These are phyloP conservation scores for Strigomonas oncopelti DNA, from an alignment of 208 protist genomes.

Conservation along the genomic window DNA sequence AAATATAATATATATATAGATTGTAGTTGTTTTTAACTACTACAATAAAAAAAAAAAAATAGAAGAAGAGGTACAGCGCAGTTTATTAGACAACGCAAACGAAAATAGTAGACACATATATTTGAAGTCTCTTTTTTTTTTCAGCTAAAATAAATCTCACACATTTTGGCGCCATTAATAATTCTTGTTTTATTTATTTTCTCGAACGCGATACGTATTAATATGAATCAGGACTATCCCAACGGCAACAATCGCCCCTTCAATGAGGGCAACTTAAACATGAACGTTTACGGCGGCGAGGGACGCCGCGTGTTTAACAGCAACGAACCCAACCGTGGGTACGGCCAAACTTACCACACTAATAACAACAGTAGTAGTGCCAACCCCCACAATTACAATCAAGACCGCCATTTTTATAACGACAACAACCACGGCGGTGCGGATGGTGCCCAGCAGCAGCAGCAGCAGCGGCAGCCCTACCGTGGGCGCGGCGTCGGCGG, in stretches of 20 bases:
- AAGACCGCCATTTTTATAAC: slow-evolving; percentile 10
- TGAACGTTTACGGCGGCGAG: too few relatives aligned
- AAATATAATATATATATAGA: slow-evolving; percentile 2
- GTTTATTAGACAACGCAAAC: background rate
- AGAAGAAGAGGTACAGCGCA: background rate
- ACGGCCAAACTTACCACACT: slow-evolving; percentile 17
- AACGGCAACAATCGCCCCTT: too few relatives aligned
- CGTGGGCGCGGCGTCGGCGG: background rate
- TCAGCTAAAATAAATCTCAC: too few relatives aligned
- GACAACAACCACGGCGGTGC: background rate
- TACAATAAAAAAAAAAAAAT: slow-evolving; percentile 11
- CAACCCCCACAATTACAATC: slow-evolving; percentile 3
- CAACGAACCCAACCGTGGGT: background rate
- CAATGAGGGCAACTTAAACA: too few relatives aligned
- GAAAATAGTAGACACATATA: background rate
- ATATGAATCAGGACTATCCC: too few relatives aligned
- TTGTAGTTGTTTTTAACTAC: too few relatives aligned
- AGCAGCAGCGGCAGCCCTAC: background rate
- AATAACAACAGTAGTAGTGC: slow-evolving; percentile 20
- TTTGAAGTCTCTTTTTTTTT: too few relatives aligned
- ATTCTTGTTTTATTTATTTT: too few relatives aligned
- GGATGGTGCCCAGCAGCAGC: too few relatives aligned
- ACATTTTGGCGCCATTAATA: too few relatives aligned
- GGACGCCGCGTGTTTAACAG: background rate
- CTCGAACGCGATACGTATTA: too few relatives aligned